phyloP scores from a whole-genome alignment of 1,284 basidiomycete genomes.

The Microbotryum saponariae region DNA sequence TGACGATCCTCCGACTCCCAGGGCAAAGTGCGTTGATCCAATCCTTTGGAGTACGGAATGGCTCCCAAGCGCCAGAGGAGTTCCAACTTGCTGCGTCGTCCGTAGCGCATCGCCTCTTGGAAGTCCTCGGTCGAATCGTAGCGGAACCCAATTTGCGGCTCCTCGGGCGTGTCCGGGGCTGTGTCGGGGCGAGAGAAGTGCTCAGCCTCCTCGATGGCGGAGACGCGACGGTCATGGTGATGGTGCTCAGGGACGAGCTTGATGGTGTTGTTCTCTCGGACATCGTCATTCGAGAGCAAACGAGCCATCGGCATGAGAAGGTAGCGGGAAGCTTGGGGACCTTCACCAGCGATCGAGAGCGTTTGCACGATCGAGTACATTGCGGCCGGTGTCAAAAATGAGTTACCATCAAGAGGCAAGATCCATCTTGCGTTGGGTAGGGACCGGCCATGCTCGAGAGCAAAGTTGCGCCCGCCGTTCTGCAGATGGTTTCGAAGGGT shows the following conservation, averaged over 20 bases:
- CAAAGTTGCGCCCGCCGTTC: constrained; percentile 40
- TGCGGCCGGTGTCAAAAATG: constrained; percentile 37
- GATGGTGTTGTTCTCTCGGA: constrained; percentile 30
- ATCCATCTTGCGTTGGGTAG: constrained; percentile 38
- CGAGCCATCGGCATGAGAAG: constrained; percentile 38
- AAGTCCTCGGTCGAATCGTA: constrained; percentile 36
- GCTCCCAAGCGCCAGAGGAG: constrained; percentile 39
- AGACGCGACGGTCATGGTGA: constrained; percentile 14
- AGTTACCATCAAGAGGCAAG: constrained; percentile 39
- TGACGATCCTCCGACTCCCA: constrained; percentile 37
- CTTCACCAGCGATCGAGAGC: constrained; percentile 32
- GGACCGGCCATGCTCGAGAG: constrained; percentile 36
- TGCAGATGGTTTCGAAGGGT: not conserved
- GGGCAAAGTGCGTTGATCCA: constrained; percentile 33
- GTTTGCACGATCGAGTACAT: constrained; percentile 35
- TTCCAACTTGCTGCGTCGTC: constrained; percentile 38
- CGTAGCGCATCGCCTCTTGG: constrained; percentile 39
- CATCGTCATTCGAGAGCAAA: constrained; percentile 34
- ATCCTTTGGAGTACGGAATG: constrained; percentile 34
- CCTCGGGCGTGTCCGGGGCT: constrained; percentile 36
- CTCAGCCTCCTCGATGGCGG: constrained; percentile 23
- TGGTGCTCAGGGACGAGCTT: constrained; percentile 23
- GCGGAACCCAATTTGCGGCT: constrained; percentile 40
- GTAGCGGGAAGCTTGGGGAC: constrained; percentile 29
- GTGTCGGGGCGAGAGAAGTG: constrained; percentile 15